These are phyloP conservation scores for Fagopyrum tataricum DNA, from an alignment of 148 eudicot species.

Conservation along the genomic window DNA sequence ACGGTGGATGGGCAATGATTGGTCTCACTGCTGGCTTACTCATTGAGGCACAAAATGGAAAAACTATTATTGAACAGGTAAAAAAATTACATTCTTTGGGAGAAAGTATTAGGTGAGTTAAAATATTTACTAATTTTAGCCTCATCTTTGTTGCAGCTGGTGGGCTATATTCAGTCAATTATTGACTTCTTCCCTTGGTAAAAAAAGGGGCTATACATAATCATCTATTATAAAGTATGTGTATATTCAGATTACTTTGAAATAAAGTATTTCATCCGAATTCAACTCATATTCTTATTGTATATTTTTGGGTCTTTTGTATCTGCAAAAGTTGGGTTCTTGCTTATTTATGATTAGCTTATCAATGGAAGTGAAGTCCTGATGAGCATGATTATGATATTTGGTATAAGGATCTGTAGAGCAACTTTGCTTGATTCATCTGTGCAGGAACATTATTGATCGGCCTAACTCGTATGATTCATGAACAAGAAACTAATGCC, in stretches of 20 bases:
- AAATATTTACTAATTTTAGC: not conserved
- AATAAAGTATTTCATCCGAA: not conserved
- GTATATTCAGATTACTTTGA: not conserved
- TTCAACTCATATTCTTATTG: not conserved
- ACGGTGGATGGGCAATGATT: constrained; percentile 98
- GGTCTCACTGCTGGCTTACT: constrained; percentile 86
- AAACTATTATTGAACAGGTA: constrained; percentile 73
- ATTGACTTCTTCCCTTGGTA: constrained; percentile 38
- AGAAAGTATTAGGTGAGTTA: not conserved
- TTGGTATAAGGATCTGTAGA: too few species aligned
- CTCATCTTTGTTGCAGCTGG: constrained; percentile 34
- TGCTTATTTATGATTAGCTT: not conserved
- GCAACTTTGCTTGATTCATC: too few species aligned
- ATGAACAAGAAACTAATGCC: not conserved
- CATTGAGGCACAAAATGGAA: constrained; percentile 82
- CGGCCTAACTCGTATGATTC: not conserved
- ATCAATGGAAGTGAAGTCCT: not conserved
- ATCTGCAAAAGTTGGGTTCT: not conserved
- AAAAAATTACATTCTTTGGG: not conserved
- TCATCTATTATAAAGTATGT: not conserved
- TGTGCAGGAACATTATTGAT: not conserved
- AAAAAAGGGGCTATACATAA: not conserved
- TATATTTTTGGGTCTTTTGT: not conserved
- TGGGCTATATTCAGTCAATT: constrained; percentile 61
- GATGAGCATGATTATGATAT: not conserved